Base-by-base conservation (phyloP, 1,284 basidiomycete species). In the Ustilago trichophora region DNA sequence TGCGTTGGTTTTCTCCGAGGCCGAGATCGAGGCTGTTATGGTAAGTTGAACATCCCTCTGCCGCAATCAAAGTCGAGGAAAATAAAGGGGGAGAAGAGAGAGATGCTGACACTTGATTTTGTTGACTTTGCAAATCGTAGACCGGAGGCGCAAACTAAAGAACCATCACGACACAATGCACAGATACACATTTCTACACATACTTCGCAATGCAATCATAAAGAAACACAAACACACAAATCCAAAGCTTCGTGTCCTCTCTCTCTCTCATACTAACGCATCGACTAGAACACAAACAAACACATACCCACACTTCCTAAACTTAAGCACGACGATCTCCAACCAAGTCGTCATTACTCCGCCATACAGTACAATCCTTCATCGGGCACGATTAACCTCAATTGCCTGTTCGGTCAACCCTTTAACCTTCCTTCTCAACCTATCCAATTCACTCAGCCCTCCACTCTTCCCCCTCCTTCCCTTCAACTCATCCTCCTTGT, bases 21-120 rank as follows among this genome's bases (percentile, higher is more conserved):
- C 50, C 6, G 79, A 81, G 51, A 75, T 81, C 57, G 79, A 80
- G 29, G 76, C 74, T 4, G 56, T 81, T 35, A 78, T 73, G 68
- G 78, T 79, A 65, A 69, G 72, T 66, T 12, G 18, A 21, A n/a
- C n/a, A n/a, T n/a, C 11, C 36, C 18, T 24, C 29, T n/a, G n/a
- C n/a, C 27, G 7, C 8, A 29, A 29, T 29, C 27, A 29, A 29
- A 7, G 13, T 29, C 27, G 13, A 8, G 13, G 8, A 29, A 29
- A 7, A 36, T 19, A 36, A 18, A n/a, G 3, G 11, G n/a, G 2
- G 7, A 7, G n/a, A n/a, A 13, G 47, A 21, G 25, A 3, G 24
- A 16, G n/a, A 45, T n/a, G 44, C 22, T 32, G 36, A 38, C 36
- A 15, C n/a, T 40, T 33, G 1, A 12, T 18, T 34, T 19, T 36